A percentile compares a stretch with the other conserved stretches of the same genome.
Conservation (phyloP, 1,139 yeast species). For the Kodamaea suecica region DNA sequence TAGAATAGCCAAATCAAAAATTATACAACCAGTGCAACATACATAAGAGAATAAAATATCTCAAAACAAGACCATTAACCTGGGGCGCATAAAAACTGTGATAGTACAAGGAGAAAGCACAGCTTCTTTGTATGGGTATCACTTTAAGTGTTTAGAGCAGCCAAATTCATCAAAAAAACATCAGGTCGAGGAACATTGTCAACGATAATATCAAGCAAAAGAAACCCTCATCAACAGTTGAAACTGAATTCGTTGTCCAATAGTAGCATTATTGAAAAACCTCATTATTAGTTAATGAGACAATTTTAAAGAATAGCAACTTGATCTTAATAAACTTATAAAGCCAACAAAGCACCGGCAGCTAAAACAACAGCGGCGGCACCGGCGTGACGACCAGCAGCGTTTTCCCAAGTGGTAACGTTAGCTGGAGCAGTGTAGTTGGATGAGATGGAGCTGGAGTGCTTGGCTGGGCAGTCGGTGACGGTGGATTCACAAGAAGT, state of each 20-base stretch:
- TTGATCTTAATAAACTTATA: conserved; percentile 15
- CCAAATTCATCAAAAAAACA: conserved; percentile 3
- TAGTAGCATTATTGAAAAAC: conserved; percentile 10
- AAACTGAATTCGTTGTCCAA: conserved; percentile 2
- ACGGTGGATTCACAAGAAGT: conserved; percentile 24
- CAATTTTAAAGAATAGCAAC: no score
- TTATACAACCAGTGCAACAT: not conserved
- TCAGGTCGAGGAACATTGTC: conserved; percentile 1
- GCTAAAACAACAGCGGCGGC: conserved; percentile 29
- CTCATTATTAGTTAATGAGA: not conserved
- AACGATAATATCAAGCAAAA: no score
- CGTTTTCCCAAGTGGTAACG: conserved; percentile 25
- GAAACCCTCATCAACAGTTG: no score
- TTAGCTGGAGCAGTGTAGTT: conserved; percentile 19
- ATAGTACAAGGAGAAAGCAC: conserved; percentile 3
- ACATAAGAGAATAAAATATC: no score
- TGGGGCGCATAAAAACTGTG: conserved; percentile 7
- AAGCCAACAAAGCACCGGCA: conserved; percentile 36
- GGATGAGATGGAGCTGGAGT: conserved; percentile 23
- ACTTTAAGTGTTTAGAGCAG: conserved; percentile 6
- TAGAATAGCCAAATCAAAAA: not conserved
- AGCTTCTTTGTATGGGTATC: conserved; percentile 2
- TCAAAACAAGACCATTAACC: no score
- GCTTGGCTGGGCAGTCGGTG: conserved; percentile 25
- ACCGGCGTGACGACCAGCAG: conserved; percentile 22